A percentile compares a stretch with the other conserved stretches of the same genome.
These are phyloP conservation scores for Fraxinus xanthoxyloides DNA, from an alignment of 305 asterid species.

Conservation along the genomic window DNA sequence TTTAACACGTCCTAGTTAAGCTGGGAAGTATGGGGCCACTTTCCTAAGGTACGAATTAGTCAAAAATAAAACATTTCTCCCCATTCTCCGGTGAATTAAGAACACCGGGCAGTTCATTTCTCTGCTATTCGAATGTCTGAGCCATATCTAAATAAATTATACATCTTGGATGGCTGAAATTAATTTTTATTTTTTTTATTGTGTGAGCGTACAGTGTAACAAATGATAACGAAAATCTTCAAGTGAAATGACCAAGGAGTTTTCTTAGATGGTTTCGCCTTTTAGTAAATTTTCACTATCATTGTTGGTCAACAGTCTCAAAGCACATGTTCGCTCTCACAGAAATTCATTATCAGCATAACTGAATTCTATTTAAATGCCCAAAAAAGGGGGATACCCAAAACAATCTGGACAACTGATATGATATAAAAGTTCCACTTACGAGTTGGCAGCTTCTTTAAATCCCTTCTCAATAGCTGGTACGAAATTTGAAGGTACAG, in stretches of 20 bases:
- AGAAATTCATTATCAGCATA: not conserved
- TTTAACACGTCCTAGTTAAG: not conserved
- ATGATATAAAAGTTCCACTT: conserved; percentile 30
- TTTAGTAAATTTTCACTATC: not conserved
- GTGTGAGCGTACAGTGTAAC: not conserved
- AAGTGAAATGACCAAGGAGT: not conserved
- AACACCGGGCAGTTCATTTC: not conserved
- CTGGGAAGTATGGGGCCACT: not conserved
- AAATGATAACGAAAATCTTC: not conserved
- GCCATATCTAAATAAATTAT: not conserved
- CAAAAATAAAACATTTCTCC: not conserved
- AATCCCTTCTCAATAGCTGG: conserved; percentile 98
- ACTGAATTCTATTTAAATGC: not conserved
- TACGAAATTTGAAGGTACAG: conserved; percentile 81
- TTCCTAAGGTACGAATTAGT: not conserved
- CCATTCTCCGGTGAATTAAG: not conserved
- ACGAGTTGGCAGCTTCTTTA: conserved; percentile 98
- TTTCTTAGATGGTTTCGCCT: not conserved
- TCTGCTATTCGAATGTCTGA: not conserved
- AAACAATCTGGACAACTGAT: not conserved
- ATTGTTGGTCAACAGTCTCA: not conserved
- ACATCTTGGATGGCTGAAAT: not conserved
- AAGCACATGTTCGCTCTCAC: not conserved
- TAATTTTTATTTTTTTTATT: not conserved
- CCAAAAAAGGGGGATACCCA: not conserved